A percentile compares a stretch with the other conserved stretches of the same genome.
These are phyloP conservation scores for Zizania latifolia DNA, from an alignment of 176 grass and related monocot species.

Conservation along the genomic window DNA sequence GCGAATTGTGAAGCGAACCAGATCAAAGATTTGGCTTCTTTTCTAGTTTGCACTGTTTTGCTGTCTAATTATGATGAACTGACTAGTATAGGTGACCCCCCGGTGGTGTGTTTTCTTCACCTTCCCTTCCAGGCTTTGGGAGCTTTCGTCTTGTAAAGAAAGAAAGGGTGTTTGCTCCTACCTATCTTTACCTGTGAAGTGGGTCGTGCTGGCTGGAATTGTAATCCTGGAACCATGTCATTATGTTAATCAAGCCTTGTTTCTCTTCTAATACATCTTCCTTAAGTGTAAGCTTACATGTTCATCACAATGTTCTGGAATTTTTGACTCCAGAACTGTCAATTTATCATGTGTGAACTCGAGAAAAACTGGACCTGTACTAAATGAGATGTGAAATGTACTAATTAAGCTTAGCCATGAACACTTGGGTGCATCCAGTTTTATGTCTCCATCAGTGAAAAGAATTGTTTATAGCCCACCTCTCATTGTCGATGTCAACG, in stretches of 20 bases:
- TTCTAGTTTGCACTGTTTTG: slow-evolving; percentile 43
- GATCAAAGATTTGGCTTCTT: slow-evolving; percentile 53
- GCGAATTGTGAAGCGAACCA: slow-evolving; percentile 36
- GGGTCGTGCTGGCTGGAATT: slow-evolving; percentile 31
- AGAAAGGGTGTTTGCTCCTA: slow-evolving; percentile 38
- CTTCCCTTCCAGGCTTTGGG: slow-evolving; percentile 28
- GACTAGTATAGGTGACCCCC: slow-evolving; percentile 42
- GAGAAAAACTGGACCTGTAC: neutral
- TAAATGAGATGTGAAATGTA: neutral
- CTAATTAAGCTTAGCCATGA: neutral
- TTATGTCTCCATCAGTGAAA: slow-evolving; percentile 30
- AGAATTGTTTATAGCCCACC: slow-evolving; percentile 1
- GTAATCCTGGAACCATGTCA: slow-evolving; percentile 22
- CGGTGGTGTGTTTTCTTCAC: slow-evolving; percentile 16
- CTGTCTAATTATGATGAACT: slow-evolving; percentile 39
- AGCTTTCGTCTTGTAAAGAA: slow-evolving; percentile 53
- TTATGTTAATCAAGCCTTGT: slow-evolving; percentile 31
- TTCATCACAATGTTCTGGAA: no score
- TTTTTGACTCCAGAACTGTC: no score
- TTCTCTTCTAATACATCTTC: neutral
- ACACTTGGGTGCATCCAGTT: neutral
- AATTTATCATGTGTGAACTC: no score
- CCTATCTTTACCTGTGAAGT: slow-evolving; percentile 32
- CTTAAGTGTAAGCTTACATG: neutral
- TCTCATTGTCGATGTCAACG: slow-evolving; percentile 15